phyloP scores from a whole-genome alignment of 306 rosid species.

The Dalbergia cultrata region DNA sequence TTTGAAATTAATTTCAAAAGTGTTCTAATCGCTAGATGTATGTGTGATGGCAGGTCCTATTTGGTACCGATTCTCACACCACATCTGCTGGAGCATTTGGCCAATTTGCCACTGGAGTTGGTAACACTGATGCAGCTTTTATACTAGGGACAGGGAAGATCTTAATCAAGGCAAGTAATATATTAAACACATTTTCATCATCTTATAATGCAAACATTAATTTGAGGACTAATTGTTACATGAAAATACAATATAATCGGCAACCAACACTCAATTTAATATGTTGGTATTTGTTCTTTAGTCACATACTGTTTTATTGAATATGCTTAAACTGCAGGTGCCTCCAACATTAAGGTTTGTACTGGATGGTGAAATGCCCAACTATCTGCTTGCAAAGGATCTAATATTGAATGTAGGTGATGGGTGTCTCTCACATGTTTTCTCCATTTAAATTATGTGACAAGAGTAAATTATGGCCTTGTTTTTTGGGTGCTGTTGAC shows the following conservation, averaged over 20 bases:
- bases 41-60: slow-evolving; percentile 63
- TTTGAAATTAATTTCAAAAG: slow-evolving; percentile 22
- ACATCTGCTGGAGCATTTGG: slow-evolving; percentile 95
- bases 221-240: too few species aligned
- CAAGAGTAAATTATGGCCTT: slow-evolving; percentile 5
- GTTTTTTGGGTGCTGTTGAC: slow-evolving; percentile 20
- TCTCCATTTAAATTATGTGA: slow-evolving; percentile 27
- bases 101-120: slow-evolving; percentile 87
- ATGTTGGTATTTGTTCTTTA: not conserved
- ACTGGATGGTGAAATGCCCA: slow-evolving; percentile 88
- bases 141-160: slow-evolving; percentile 84
- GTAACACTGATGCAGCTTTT: slow-evolving; percentile 89
- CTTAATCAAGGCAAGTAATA: slow-evolving; percentile 68
- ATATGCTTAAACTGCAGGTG: slow-evolving; percentile 59
- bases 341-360: slow-evolving; percentile 85
- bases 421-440: slow-evolving; percentile 13
- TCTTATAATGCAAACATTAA: too few species aligned
- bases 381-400: slow-evolving; percentile 87
- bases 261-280: too few species aligned
- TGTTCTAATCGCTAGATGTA: slow-evolving; percentile 29
- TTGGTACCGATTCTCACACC: slow-evolving; percentile 94
- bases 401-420: slow-evolving; percentile 81
- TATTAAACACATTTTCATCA: too few species aligned
- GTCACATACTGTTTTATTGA: not conserved
- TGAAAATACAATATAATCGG: too few species aligned